These are phyloP conservation scores for Acanthamoeba castellanii DNA, from an alignment of 208 protist species.

Conservation along the genomic window DNA sequence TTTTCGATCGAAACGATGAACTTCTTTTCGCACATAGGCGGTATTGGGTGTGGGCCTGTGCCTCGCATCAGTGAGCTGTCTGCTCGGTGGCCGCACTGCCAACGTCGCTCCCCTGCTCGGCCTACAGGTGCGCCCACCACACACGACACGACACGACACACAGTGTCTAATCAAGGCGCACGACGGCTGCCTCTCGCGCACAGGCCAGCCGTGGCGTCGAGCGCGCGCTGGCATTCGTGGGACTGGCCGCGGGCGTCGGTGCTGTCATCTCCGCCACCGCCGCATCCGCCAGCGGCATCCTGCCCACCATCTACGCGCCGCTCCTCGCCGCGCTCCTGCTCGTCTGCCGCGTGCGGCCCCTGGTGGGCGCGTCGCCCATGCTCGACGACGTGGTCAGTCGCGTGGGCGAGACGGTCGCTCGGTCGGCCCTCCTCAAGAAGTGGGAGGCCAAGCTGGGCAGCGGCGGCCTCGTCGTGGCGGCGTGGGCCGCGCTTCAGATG, in stretches of 20 bases:
- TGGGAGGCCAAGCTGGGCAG: not conserved
- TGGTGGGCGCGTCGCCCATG: not conserved
- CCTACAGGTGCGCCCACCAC: not conserved
- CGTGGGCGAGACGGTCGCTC: not conserved
- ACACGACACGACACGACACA: not conserved
- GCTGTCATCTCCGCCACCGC: not conserved
- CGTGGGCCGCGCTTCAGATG: not conserved
- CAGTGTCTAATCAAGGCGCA: too few species aligned
- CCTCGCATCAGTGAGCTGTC: not conserved
- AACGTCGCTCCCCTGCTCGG: not conserved
- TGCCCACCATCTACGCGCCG: not conserved
- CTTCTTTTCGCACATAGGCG: not conserved
- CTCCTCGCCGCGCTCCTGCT: not conserved
- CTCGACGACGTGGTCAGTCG: not conserved
- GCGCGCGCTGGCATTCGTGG: not conserved
- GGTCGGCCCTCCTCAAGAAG: not conserved
- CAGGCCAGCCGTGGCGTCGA: not conserved
- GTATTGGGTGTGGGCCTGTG: not conserved
- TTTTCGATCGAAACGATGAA: too few species aligned
- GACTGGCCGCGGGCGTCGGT: not conserved
- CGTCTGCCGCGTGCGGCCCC: not conserved
- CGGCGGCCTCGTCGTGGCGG: constrained; percentile 12
- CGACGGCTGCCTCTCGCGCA: too few species aligned
- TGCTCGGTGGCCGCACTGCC: not conserved
- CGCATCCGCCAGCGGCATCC: not conserved